Evolutionary conservation across 139 green algal species (phyloP).

Genomic region (Chlorella sorokiniana): DNA sequence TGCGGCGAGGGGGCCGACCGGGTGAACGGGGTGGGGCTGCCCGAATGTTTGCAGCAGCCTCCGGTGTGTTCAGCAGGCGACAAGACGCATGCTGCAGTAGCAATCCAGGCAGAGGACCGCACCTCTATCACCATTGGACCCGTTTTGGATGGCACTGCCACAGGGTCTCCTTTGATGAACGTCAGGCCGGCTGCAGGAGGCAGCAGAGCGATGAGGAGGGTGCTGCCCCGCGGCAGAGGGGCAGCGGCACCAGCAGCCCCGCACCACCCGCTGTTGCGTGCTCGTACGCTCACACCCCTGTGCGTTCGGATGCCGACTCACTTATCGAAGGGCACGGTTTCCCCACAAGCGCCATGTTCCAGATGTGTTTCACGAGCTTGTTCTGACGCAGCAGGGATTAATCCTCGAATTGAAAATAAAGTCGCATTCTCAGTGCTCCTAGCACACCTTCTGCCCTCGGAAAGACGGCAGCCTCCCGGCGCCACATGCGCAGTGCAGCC

Average conservation of each 20-base stretch:
- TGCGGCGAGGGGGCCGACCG: not conserved
- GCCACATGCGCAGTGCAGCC: no score
- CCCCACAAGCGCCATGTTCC: conserved; percentile 29
- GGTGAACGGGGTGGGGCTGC: not conserved
- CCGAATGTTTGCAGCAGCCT: not conserved
- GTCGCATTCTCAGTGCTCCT: no score
- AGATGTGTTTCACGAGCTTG: not conserved
- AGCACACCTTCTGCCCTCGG: no score
- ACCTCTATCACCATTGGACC: conserved; percentile 33
- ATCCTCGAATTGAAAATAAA: no score
- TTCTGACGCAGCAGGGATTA: not conserved
- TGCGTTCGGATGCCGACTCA: no score
- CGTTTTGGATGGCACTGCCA: conserved; percentile 11
- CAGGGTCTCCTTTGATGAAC: conserved; percentile 37
- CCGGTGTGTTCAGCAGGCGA: no score
- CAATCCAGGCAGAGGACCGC: no score
- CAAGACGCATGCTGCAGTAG: no score
- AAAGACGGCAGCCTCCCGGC: no score
- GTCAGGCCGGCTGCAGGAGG: conserved; percentile 16
- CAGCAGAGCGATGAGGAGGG: not conserved
- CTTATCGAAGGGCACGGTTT: conserved; percentile 27
- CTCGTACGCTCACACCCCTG: no score
- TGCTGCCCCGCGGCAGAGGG: no score
- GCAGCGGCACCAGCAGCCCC: not conserved
- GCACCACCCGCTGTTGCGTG: no score